phyloP scores from a whole-genome alignment of 1,139 yeast genomes.

The Suhomyces anneliseae region DNA sequence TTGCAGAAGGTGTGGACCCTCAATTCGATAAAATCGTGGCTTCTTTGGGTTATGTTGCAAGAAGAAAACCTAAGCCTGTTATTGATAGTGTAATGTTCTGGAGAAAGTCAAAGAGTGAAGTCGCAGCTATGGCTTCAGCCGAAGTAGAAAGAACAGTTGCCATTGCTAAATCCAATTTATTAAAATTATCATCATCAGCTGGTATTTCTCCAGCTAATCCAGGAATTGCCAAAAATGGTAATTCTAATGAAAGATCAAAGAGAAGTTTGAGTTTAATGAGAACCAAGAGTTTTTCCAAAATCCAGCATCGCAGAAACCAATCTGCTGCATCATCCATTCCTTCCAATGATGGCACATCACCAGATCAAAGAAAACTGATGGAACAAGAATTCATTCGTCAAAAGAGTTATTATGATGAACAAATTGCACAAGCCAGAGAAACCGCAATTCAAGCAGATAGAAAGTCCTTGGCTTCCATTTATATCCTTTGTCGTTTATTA shows the following conservation, averaged over 20 bases:
- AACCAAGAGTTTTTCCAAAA: slow-evolving; percentile 39
- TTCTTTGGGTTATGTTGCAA: slow-evolving; percentile 87
- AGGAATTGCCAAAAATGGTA: slow-evolving; percentile 19
- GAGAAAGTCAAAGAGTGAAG: slow-evolving; percentile 88
- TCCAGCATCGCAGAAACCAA: slow-evolving; percentile 41
- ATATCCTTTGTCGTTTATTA: slow-evolving; percentile 86
- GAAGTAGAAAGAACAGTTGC: slow-evolving; percentile 50
- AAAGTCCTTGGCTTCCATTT: slow-evolving; percentile 82
- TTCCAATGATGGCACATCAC: background rate
- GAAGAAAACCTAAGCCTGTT: slow-evolving; percentile 89
- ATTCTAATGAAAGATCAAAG: slow-evolving; percentile 26
- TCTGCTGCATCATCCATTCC: slow-evolving; percentile 30
- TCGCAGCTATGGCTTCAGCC: slow-evolving; percentile 71
- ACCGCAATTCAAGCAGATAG: slow-evolving; percentile 83
- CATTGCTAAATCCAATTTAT: slow-evolving; percentile 13
- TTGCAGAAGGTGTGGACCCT: slow-evolving; percentile 85
- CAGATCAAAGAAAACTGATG: slow-evolving; percentile 2
- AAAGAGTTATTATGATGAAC: slow-evolving; percentile 33
- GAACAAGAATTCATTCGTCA: slow-evolving; percentile 21
- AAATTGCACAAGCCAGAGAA: slow-evolving; percentile 59
- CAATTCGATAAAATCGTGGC: slow-evolving; percentile 82
- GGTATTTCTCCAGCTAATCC: slow-evolving; percentile 15
- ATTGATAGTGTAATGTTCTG: slow-evolving; percentile 98
- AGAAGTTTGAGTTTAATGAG: slow-evolving; percentile 45
- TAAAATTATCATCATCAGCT: slow-evolving; percentile 3